Percentiles rank a stretch among this genome's conserved stretches.
Evolutionary conservation across 257 asterid species (phyloP).

Genomic region (Solanum phureja): DNA sequence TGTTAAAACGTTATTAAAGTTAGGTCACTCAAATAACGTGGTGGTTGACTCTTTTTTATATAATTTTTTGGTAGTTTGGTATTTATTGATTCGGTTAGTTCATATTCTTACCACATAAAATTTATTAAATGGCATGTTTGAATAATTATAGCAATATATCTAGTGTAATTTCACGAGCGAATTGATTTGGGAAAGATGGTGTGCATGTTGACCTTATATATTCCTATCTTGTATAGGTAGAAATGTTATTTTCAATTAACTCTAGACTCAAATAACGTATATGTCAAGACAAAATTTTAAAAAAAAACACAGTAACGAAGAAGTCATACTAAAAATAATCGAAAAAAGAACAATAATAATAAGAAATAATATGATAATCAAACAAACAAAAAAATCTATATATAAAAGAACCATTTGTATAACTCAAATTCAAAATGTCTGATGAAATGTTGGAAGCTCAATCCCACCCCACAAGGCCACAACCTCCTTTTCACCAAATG

Average conservation of each 20-base stretch:
- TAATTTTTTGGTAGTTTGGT: background rate
- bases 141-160: no score
- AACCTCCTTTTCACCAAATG: background rate
- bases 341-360: background rate
- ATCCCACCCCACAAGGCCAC: background rate
- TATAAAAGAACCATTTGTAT: no score
- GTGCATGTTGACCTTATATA: no score
- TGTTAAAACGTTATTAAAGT: background rate
- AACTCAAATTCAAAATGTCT: background rate
- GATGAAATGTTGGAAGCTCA: background rate
- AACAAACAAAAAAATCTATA: no score
- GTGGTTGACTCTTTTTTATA: background rate
- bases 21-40: background rate
- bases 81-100: no score
- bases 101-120: fast-evolving
- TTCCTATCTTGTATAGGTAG: no score
- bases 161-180: fast-evolving
- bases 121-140: background rate
- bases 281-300: no score
- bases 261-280: background rate
- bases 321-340: no score
- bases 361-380: no score
- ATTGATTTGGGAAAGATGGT: no score
- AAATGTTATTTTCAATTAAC: no score
- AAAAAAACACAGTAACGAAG: background rate